Conservation (phyloP, 495 filamentous ascomycete species). For the Talaromyces ruber region DNA sequence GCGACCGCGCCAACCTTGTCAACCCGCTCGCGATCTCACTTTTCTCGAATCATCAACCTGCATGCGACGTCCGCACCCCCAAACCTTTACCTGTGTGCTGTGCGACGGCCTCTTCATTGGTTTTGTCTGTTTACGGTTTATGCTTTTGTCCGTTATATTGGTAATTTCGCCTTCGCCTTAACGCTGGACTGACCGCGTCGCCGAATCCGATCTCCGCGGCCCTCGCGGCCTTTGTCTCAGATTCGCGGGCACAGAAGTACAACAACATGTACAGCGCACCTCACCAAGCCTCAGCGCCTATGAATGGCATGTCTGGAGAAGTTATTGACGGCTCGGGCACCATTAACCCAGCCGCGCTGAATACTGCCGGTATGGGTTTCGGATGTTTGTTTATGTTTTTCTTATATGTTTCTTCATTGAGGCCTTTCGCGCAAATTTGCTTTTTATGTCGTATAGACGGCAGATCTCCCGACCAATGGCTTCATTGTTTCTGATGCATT, state of each 20-base stretch:
- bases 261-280: constrained; percentile 51
- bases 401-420: background rate
- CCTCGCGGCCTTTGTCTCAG: constrained; percentile 14
- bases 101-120: background rate
- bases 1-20: constrained; percentile 6
- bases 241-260: constrained; percentile 16
- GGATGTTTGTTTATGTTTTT: constrained; percentile 8
- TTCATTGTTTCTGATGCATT: background rate
- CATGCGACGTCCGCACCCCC: background rate
- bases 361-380: constrained; percentile 47
- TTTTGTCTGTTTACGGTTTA: background rate
- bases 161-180: constrained; percentile 6
- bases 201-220: constrained; percentile 14
- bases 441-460: background rate
- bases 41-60: constrained; percentile 3
- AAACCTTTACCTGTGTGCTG: background rate
- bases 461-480: background rate
- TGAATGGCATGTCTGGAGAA: constrained; percentile 54
- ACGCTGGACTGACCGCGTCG: constrained; percentile 24
- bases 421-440: constrained; percentile 6
- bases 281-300: constrained; percentile 37
- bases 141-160: background rate
- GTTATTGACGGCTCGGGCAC: constrained; percentile 67
- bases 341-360: constrained; percentile 71
- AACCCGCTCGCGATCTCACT: background rate